Evolutionary conservation across 2,329 filamentous ascomycete genomes (phyloP).

Genomic region (Verticillium nubilum): DNA sequence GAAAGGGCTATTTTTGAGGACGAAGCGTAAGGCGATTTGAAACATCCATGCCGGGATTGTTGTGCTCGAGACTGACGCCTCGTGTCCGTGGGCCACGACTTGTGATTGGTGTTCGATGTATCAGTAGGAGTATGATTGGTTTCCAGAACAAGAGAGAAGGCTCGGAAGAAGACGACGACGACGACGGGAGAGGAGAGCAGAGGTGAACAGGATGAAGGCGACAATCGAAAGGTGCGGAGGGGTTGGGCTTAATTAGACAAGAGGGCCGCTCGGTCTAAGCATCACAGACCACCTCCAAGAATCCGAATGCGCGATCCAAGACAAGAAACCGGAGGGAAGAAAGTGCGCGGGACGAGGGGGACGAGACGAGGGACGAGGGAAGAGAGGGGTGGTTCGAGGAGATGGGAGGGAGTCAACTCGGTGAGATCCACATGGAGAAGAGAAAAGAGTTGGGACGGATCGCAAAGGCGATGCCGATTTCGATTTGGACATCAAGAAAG

Average conservation of each 20-base stretch:
- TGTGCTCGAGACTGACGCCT: neutral
- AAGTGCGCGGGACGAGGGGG: neutral
- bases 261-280: neutral
- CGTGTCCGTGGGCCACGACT: neutral
- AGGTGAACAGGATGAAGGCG: neutral
- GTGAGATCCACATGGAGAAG: neutral
- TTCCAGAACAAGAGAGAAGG: neutral
- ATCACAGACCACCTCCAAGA: neutral
- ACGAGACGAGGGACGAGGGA: neutral
- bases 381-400: neutral
- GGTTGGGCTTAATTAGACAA: neutral
- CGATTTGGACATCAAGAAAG: neutral
- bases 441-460: neutral
- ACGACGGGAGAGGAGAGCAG: neutral
- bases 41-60: constrained; percentile 32
- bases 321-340: neutral
- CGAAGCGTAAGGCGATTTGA: constrained; percentile 28
- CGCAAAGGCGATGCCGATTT: constrained; percentile 1
- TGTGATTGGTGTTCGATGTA: neutral
- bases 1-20: neutral
- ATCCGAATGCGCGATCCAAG: neutral
- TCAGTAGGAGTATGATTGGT: neutral
- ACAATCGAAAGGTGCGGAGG: neutral
- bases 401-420: neutral
- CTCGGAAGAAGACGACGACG: neutral